Evolutionary conservation across 306 rosid genomes (phyloP).

Genomic region (Spatholobus suberectus): DNA sequence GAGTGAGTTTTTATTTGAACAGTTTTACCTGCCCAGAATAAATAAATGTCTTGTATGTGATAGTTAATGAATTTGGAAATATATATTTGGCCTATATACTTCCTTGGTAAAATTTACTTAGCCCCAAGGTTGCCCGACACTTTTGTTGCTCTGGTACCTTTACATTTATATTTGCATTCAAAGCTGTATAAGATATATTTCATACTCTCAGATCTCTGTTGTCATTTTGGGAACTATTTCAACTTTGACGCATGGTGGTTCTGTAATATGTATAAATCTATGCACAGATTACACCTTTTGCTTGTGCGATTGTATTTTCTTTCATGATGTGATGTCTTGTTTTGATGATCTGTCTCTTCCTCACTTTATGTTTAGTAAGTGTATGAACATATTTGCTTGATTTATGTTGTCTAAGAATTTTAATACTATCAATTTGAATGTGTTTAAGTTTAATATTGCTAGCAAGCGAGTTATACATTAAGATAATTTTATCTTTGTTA

Average conservation of each 20-base stretch:
- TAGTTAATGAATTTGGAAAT: constrained; percentile 3
- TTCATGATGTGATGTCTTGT: constrained; percentile 23
- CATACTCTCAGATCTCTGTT: constrained; percentile 8
- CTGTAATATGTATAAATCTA: constrained; percentile 5
- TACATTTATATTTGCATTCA: constrained; percentile 12
- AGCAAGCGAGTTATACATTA: not conserved
- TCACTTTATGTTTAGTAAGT: not conserved
- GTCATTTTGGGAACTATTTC: constrained; percentile 21
- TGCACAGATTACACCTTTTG: not conserved
- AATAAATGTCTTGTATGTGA: constrained; percentile 16
- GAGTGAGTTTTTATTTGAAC: constrained; percentile 50
- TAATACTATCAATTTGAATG: not conserved
- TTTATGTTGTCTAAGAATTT: constrained; percentile 15
- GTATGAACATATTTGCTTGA: not conserved
- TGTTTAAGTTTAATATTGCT: not conserved
- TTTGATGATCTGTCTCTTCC: not conserved
- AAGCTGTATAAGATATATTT: not conserved
- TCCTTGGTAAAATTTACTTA: not conserved
- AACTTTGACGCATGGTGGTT: constrained; percentile 6
- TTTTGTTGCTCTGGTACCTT: not conserved
- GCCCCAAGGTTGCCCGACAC: not conserved
- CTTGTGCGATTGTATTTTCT: not conserved
- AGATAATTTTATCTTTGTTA: not conserved
- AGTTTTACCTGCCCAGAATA: constrained; percentile 15
- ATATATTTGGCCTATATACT: constrained; percentile 1